Percentiles rank a stretch among this genome's conserved stretches.
phyloP scores from a whole-genome alignment of 805 yeast genomes.

The Saccharomycopsis fodiens region DNA sequence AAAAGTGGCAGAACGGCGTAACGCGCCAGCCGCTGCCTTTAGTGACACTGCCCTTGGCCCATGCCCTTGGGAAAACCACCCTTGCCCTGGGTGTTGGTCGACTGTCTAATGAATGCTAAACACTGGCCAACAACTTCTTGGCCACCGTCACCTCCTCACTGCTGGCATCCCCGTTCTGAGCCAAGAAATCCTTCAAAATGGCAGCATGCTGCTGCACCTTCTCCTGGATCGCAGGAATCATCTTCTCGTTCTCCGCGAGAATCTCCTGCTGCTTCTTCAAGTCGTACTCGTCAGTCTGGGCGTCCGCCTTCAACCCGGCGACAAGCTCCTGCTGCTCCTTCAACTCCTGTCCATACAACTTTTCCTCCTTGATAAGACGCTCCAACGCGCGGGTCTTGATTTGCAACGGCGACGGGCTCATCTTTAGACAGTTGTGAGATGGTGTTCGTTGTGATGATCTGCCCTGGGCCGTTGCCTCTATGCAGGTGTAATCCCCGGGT shows the following conservation, averaged over 20 bases:
- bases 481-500: no score
- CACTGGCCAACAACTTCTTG: not conserved
- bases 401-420: conserved; percentile 32
- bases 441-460: no score
- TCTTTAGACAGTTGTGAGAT: no score
- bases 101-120: no score
- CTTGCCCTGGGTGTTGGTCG: no score
- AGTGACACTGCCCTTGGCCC: no score
- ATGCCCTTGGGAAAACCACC: no score
- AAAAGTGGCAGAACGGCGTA: no score
- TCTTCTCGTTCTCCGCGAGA: conserved; percentile 44
- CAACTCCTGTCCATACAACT: conserved; percentile 51
- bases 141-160: not conserved
- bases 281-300: conserved; percentile 54
- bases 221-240: conserved; percentile 41
- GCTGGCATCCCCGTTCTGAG: conserved; percentile 11
- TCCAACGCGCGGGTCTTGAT: conserved; percentile 65
- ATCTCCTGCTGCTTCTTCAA: conserved; percentile 48
- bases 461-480: no score
- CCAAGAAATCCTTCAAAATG: conserved; percentile 35
- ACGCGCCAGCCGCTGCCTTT: no score
- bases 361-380: conserved; percentile 62
- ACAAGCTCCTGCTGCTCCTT: conserved; percentile 44
- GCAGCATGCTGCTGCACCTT: conserved; percentile 34
- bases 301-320: conserved; percentile 35